Evolutionary conservation across 148 eudicot species (phyloP), one percentile per base, ranked within the genome.

Genomic region (Persicaria tinctoria): DNA sequence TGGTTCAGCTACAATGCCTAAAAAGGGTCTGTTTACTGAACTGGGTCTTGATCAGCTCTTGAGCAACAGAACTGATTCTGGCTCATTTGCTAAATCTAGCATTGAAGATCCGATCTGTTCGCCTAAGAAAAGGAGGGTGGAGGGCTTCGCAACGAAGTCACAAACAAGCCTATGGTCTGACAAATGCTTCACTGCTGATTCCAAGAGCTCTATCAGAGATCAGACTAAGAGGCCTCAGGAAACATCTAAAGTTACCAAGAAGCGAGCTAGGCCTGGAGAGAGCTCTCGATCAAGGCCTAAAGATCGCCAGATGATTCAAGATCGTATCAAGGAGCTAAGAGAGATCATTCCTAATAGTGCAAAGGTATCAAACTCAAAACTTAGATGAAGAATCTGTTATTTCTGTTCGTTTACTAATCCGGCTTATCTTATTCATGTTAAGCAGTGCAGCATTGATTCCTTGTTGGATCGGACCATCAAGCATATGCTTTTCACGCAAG

Each of bases 261-360:
- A 89, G 78, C 88, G 86, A 78, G 91, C 89, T 51, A 87, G 81
- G 83, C 87, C 92, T 4, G 97, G 97, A 56, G 83, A 82, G 68
- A 82, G 83, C 62, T 79, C 86, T 16, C 84, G 84, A 60, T 94
- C 92, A 1, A 90, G 91, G 89, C 94, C 94, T 41, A 92, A 89
- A 82, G 97, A 95, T 71, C 91, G 99, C 11, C 91, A 87, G 77
- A 82, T 79, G 83, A 95, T 95, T 70, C 83, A 84, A 51, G 99
- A 89, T 18, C 91, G 99, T 50, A 82, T 95, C 46, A 78, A 83
- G 18, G 97, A 95, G 76, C 80, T 95, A 81, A 84, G 94, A 82
- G 88, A 89, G 32, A 86, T 92, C 56, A 86, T 92, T 59, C 99
- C 97, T 46, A 90, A 87, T 80, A 92, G 91, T 27, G 76, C 82